Conservation (phyloP, 2,329 filamentous ascomycete genomes). For the Epicoccum nigrum region DNA sequence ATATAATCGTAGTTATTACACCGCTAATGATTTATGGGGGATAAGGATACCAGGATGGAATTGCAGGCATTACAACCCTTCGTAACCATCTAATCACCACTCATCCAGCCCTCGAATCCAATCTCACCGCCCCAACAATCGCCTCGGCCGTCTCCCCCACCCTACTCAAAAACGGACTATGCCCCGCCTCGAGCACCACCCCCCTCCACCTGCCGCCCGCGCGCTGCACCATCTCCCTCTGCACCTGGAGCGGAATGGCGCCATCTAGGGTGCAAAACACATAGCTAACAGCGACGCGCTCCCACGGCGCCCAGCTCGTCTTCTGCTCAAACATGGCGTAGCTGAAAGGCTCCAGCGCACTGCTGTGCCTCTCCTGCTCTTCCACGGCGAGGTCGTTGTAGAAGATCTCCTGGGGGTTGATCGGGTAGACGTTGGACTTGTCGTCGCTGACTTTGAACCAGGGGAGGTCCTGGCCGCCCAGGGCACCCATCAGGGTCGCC, state of each 20-base stretch:
- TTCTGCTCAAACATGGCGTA: constrained; percentile 7
- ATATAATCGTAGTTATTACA: too few relatives aligned
- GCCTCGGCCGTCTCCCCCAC: neutral
- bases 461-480: neutral
- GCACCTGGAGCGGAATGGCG: neutral
- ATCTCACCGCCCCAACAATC: neutral
- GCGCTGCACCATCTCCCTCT: constrained; percentile 2
- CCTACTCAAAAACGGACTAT: constrained; percentile 9
- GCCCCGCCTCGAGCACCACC: neutral
- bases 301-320: constrained; percentile 4
- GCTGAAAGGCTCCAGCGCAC: neutral
- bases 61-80: too few relatives aligned
- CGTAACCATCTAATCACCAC: too few relatives aligned
- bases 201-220: neutral
- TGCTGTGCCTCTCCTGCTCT: neutral
- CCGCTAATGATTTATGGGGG: too few relatives aligned
- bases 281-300: neutral
- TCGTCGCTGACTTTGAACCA: neutral
- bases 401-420: neutral
- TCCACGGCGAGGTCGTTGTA: neutral
- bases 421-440: neutral
- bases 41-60: too few relatives aligned
- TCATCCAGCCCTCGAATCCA: neutral
- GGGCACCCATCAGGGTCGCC: neutral
- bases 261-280: constrained; percentile 1